Evolutionary conservation across 805 yeast species (phyloP).

Genomic region (Ogataea ramenticola): DNA sequence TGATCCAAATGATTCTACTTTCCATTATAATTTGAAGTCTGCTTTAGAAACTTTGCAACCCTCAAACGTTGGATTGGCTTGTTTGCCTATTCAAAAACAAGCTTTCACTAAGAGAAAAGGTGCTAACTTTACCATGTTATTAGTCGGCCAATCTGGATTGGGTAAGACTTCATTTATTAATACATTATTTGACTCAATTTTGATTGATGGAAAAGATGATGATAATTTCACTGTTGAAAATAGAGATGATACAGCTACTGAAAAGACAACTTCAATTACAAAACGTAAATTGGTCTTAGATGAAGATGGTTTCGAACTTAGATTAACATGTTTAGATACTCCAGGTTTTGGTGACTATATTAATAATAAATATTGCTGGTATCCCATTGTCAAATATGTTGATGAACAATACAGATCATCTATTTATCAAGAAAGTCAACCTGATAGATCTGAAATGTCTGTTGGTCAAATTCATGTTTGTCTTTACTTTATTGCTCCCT

Average conservation of each 20-base stretch:
- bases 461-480: slow-evolving; percentile 83
- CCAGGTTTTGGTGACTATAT: slow-evolving; percentile 71
- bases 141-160: slow-evolving; percentile 81
- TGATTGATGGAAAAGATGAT: slow-evolving; percentile 15
- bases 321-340: slow-evolving; percentile 59
- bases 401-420: slow-evolving; percentile 69
- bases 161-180: slow-evolving; percentile 81
- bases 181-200: slow-evolving; percentile 58
- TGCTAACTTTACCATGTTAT: slow-evolving; percentile 70
- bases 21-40: slow-evolving; percentile 22
- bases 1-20: slow-evolving; percentile 10
- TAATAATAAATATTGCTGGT: slow-evolving; percentile 62
- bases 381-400: slow-evolving; percentile 60
- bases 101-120: slow-evolving; percentile 43
- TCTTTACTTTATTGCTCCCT: slow-evolving; percentile 70
- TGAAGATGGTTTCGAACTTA: slow-evolving; percentile 53
- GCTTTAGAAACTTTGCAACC: slow-evolving; percentile 17
- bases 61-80: slow-evolving; percentile 21
- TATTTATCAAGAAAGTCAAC: slow-evolving; percentile 75
- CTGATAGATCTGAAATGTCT: slow-evolving; percentile 40
- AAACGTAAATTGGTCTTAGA: slow-evolving; percentile 42
- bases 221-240: slow-evolving; percentile 22
- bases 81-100: slow-evolving; percentile 24
- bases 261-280: slow-evolving; percentile 24
- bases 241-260: slow-evolving; percentile 34